Evolutionary conservation across 352 stramenopile genomes (phyloP).

Genomic region (Phytophthora gonapodyides): DNA sequence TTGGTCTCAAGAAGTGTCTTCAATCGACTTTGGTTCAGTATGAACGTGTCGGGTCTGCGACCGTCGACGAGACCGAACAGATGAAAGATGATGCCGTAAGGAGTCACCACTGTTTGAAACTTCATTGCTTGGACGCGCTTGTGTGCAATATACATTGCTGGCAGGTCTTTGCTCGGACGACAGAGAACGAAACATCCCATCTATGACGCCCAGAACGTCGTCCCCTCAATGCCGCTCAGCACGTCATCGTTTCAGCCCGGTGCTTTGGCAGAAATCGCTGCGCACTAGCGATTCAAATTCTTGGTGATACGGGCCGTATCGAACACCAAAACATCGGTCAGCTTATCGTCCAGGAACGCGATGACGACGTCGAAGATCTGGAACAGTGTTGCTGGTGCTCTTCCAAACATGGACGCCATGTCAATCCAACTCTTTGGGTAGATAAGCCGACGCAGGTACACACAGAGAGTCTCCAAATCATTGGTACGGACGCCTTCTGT

Average conservation of each 20-base stretch:
- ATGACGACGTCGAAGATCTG: constrained; percentile 10
- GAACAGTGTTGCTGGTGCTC: constrained; percentile 9
- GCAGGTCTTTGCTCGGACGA: constrained; percentile 8
- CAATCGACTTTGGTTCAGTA: constrained; percentile 17
- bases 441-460: neutral
- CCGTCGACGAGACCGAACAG: constrained; percentile 9
- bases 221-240: too few species aligned
- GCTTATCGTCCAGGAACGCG: neutral
- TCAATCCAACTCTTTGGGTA: constrained; percentile 17
- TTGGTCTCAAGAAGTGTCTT: constrained; percentile 2
- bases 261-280: constrained; percentile 3
- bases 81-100: constrained; percentile 10
- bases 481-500: too few species aligned
- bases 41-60: constrained; percentile 11
- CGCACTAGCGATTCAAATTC: constrained; percentile 14
- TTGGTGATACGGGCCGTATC: constrained; percentile 1
- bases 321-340: neutral
- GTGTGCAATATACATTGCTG: constrained; percentile 16
- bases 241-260: neutral
- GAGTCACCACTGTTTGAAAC: constrained; percentile 9
- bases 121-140: constrained; percentile 16
- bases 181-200: constrained; percentile 18
- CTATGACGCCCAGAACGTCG: constrained; percentile 20
- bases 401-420: constrained; percentile 18
- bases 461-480: too few species aligned